Conservation (phyloP, 176 grass and related monocot genomes). For the Carex myosuroides region DNA sequence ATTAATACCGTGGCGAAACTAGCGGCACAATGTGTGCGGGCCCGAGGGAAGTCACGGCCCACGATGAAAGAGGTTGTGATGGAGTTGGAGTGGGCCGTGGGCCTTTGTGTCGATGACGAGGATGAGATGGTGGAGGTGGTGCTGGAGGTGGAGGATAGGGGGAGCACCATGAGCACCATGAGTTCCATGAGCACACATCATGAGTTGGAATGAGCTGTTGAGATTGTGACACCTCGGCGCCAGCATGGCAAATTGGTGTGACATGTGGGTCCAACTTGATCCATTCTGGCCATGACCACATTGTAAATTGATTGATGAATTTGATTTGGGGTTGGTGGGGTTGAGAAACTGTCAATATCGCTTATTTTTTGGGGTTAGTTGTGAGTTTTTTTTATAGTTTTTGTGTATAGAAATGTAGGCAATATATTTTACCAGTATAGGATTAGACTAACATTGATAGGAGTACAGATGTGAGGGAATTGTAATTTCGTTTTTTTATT, state of each 20-base stretch:
- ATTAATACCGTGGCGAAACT: conserved; percentile 44
- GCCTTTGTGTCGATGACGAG: conserved; percentile 34
- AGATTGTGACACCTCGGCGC: conserved; percentile 27
- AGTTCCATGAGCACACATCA: conserved; percentile 30
- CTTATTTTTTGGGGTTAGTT: conserved; percentile 11
- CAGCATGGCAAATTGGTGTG: conserved; percentile 9
- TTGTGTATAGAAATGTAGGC: conserved; percentile 17
- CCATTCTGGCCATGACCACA: conserved; percentile 25
- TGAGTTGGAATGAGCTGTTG: conserved; percentile 41
- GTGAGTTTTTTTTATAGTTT: neutral
- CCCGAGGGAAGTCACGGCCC: conserved; percentile 39
- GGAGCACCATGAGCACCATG: conserved; percentile 21
- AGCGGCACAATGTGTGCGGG: conserved; percentile 57
- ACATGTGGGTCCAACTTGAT: conserved; percentile 13
- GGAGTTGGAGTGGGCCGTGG: conserved; percentile 61
- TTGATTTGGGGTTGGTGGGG: neutral
- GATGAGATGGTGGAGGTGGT: neutral
- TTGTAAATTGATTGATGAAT: conserved; percentile 16
- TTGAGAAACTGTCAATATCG: neutral
- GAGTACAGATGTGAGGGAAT: conserved; percentile 10
- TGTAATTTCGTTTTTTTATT: conserved; percentile 18
- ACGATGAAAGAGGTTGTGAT: conserved; percentile 67
- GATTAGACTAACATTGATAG: neutral
- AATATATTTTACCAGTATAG: conserved; percentile 7
- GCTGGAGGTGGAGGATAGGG: conserved; percentile 23